These are phyloP conservation scores for Spergularia bocconei DNA, from an alignment of 148 eudicot species.

Conservation along the genomic window DNA sequence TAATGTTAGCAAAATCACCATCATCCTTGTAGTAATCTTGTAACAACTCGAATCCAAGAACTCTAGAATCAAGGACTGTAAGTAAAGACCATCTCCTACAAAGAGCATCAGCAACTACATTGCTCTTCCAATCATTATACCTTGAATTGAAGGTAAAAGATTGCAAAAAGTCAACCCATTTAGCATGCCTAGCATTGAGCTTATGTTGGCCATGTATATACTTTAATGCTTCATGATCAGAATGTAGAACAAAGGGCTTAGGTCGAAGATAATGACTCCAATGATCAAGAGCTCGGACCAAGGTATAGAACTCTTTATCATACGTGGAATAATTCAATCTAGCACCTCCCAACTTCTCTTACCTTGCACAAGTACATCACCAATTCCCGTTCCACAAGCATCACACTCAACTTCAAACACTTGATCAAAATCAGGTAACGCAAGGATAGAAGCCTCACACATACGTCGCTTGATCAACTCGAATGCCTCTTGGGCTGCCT, in stretches of 20 bases:
- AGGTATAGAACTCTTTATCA: too few relatives aligned
- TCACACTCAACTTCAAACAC: not conserved
- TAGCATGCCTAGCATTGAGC: not conserved
- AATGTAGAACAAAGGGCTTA: too few relatives aligned
- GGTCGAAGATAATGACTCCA: too few relatives aligned
- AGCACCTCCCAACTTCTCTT: too few relatives aligned
- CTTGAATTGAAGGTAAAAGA: not conserved
- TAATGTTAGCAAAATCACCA: too few relatives aligned
- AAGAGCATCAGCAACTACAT: not conserved
- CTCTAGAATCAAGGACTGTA: not conserved
- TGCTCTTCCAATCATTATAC: not conserved
- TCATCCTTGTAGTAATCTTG: not conserved
- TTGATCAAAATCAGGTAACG: not conserved
- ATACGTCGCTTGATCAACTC: not conserved
- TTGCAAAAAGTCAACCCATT: not conserved
- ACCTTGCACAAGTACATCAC: not conserved
- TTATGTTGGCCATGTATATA: too few relatives aligned
- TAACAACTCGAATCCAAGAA: not conserved
- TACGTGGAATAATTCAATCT: too few relatives aligned
- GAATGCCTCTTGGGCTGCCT: not conserved
- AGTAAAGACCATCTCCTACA: not conserved
- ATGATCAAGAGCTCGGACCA: too few relatives aligned
- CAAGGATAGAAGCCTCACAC: too few relatives aligned
- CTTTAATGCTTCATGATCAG: too few relatives aligned
- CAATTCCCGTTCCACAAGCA: not conserved